phyloP scores from a whole-genome alignment of 225 moss, liverwort and hornwort species.

The Pleurozium schreberi region DNA sequence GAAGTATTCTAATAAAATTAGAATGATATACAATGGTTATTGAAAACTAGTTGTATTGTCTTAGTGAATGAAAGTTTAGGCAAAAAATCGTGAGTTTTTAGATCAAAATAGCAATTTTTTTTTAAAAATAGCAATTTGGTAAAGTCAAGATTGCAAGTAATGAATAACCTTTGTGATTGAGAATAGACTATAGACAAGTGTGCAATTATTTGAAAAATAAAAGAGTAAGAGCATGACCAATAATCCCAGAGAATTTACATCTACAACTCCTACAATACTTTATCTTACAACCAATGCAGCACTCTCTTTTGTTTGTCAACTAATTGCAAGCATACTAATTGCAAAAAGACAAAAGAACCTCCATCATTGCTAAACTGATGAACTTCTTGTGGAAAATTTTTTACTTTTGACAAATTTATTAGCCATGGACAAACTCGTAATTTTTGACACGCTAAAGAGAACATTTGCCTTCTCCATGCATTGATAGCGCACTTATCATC shows the following conservation, averaged over 20 bases:
- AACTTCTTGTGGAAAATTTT: neutral
- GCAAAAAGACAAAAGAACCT: neutral
- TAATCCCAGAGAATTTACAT: neutral
- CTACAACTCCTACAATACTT: neutral
- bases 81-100: neutral
- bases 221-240: neutral
- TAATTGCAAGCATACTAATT: neutral
- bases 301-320: neutral
- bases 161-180: accelerated
- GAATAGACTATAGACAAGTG: neutral
- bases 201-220: neutral
- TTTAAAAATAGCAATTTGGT: neutral
- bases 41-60: neutral
- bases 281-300: neutral
- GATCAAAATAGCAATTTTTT: neutral
- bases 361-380: neutral
- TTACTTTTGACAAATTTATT: neutral
- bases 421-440: neutral
- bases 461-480: neutral
- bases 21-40: neutral
- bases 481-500: neutral
- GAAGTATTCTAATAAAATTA: accelerated
- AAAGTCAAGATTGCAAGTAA: neutral
- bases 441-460: too few relatives aligned
- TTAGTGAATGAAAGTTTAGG: neutral